Evolutionary conservation across 2,329 filamentous ascomycete genomes (phyloP).

Genomic region (Leptodontidium sp.): DNA sequence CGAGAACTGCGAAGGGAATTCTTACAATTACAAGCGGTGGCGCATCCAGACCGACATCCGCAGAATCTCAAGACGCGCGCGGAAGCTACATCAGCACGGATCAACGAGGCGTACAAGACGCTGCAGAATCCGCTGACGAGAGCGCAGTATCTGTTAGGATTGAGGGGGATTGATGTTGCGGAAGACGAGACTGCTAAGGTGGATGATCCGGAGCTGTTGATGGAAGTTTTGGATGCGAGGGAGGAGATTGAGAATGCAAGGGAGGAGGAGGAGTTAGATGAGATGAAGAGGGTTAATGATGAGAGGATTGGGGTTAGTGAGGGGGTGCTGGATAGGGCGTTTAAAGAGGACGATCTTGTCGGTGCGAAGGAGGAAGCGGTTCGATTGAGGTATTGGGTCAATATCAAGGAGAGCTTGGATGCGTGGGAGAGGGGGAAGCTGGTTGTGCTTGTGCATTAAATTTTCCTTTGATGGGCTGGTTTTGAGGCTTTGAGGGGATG

Average conservation of each 20-base stretch:
- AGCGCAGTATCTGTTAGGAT: conserved; percentile 84
- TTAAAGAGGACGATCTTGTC: conserved; percentile 71
- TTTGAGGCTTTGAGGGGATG: not conserved
- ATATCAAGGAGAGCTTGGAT: conserved; percentile 80
- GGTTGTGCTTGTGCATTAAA: conserved; percentile 61
- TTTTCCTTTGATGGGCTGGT: not conserved
- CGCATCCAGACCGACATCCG: conserved; percentile 72
- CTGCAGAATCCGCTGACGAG: conserved; percentile 79
- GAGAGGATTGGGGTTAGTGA: conserved; percentile 71
- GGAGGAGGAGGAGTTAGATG: conserved; percentile 68
- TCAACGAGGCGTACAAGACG: conserved; percentile 93
- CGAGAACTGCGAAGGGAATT: conserved; percentile 82
- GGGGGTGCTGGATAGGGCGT: conserved; percentile 66
- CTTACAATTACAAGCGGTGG: conserved; percentile 78
- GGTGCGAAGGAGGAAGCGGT: conserved; percentile 77
- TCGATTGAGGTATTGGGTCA: conserved; percentile 87
- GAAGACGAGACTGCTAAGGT: conserved; percentile 79
- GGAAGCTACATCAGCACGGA: conserved; percentile 79
- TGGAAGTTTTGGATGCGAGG: conserved; percentile 80
- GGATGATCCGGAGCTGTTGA: conserved; percentile 74
- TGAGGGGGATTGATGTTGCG: conserved; percentile 78
- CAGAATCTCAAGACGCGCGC: conserved; percentile 65
- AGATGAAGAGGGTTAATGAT: conserved; percentile 71
- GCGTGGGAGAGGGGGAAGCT: conserved; percentile 84
- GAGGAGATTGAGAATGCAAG: conserved; percentile 78